Conservation (phyloP, 306 rosid genomes). For the Hippophae tibetana region DNA sequence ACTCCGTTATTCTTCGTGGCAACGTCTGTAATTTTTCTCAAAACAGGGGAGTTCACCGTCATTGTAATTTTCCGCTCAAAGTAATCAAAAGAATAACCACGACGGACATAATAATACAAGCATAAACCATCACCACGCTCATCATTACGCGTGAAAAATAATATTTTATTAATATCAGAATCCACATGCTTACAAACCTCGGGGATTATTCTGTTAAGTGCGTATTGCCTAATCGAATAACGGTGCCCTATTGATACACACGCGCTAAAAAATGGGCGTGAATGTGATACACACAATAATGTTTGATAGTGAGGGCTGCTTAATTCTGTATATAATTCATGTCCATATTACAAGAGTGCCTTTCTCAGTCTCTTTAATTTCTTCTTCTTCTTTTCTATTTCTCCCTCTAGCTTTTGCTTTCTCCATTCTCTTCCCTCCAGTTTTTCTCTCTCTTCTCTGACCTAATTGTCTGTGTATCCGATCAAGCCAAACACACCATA, state of each 20-base stretch:
- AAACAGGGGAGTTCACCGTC: slow-evolving; percentile 8
- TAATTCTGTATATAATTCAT: slow-evolving; percentile 53
- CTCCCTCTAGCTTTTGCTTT: slow-evolving; percentile 29
- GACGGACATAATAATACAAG: slow-evolving; percentile 38
- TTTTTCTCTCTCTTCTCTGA: slow-evolving; percentile 33
- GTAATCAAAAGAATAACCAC: slow-evolving; percentile 39
- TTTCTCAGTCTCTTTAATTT: slow-evolving; percentile 29
- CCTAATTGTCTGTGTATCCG: slow-evolving; percentile 37
- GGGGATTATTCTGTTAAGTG: too few species aligned
- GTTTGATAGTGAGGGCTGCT: slow-evolving; percentile 54
- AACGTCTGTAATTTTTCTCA: slow-evolving; percentile 7
- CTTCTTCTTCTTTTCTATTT: slow-evolving; percentile 11
- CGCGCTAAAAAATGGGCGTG: slow-evolving; percentile 1
- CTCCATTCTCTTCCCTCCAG: slow-evolving; percentile 47
- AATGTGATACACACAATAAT: slow-evolving; percentile 21
- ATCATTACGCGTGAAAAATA: slow-evolving; percentile 53
- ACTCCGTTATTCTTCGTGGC: slow-evolving; percentile 2
- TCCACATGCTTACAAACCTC: too few species aligned
- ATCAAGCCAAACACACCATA: background rate
- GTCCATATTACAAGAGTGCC: slow-evolving; percentile 48
- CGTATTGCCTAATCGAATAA: background rate
- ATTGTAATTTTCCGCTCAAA: slow-evolving; percentile 20
- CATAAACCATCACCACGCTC: slow-evolving; percentile 38
- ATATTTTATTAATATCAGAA: too few species aligned
- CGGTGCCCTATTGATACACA: background rate